Conservation (phyloP, 805 yeast species). For the Yamadazyma philogaea region DNA sequence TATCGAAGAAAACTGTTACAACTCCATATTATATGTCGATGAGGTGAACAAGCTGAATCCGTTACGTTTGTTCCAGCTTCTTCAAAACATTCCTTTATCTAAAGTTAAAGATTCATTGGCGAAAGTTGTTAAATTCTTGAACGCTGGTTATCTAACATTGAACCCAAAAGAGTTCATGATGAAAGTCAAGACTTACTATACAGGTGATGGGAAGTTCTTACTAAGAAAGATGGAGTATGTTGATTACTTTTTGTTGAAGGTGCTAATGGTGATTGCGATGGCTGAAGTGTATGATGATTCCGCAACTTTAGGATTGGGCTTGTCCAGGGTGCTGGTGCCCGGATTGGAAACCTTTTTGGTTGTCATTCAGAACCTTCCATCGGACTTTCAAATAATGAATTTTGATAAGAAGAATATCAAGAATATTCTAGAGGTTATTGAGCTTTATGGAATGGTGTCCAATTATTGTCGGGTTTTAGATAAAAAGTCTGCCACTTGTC, state of each 20-base stretch:
- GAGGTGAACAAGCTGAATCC: slow-evolving; percentile 2
- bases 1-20: slow-evolving; percentile 23
- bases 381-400: slow-evolving; percentile 16
- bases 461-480: slow-evolving; percentile 24
- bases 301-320: slow-evolving; percentile 11
- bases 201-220: slow-evolving; percentile 8
- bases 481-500: slow-evolving; percentile 25
- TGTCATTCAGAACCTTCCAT: slow-evolving; percentile 20
- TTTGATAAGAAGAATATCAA: slow-evolving; percentile 13
- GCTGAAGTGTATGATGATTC: slow-evolving; percentile 21
- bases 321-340: slow-evolving; percentile 15
- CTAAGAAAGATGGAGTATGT: background rate
- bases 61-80: background rate
- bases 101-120: slow-evolving; percentile 11
- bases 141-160: slow-evolving; percentile 25
- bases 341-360: slow-evolving; percentile 21
- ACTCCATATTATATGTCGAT: slow-evolving; percentile 11
- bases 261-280: slow-evolving; percentile 21
- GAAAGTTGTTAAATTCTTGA: slow-evolving; percentile 19
- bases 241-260: slow-evolving; percentile 20
- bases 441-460: slow-evolving; percentile 22
- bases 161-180: slow-evolving; percentile 19
- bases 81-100: background rate
- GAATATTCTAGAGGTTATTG: slow-evolving; percentile 21
- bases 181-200: slow-evolving; percentile 15